Evolutionary conservation across 1,139 yeast species (phyloP).

Genomic region (Hyphopichia buzzinii): DNA sequence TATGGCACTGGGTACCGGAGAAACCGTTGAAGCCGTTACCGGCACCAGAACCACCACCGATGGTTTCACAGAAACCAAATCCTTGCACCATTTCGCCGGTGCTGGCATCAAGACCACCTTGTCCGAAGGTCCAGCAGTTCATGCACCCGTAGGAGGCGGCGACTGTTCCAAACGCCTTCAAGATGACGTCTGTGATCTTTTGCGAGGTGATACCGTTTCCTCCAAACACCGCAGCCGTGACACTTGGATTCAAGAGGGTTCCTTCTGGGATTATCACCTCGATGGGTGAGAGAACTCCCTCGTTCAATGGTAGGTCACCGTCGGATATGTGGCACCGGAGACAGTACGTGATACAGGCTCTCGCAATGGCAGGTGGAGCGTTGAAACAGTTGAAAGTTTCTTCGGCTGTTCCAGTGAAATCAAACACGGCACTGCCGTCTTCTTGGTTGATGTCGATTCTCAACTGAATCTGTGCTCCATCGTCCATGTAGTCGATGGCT

Average conservation of each 20-base stretch:
- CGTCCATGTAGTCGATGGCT: constrained; percentile 59
- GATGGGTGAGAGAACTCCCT: constrained; percentile 38
- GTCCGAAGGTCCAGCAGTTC: background rate
- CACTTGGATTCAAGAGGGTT: constrained; percentile 31
- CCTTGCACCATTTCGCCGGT: constrained; percentile 37
- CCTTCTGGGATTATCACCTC: constrained; percentile 29
- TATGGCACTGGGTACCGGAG: constrained; percentile 45
- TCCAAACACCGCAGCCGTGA: constrained; percentile 39
- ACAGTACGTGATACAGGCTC: constrained; percentile 36
- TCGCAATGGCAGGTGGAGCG: constrained; percentile 40
- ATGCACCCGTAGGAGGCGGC: constrained; percentile 40
- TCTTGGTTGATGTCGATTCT: constrained; percentile 40
- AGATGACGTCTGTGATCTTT: constrained; percentile 60
- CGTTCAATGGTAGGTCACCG: constrained; percentile 27
- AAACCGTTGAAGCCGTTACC: constrained; percentile 37
- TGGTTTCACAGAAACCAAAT: constrained; percentile 48
- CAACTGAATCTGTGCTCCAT: constrained; percentile 54
- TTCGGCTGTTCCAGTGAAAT: constrained; percentile 51
- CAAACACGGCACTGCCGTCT: constrained; percentile 52
- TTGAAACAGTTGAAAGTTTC: constrained; percentile 43
- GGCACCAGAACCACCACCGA: constrained; percentile 48
- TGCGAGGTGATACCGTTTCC: constrained; percentile 44
- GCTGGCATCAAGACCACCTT: constrained; percentile 2
- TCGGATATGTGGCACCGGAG: constrained; percentile 16
- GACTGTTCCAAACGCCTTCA: constrained; percentile 65